Percentiles rank a stretch among this genome's conserved stretches.
phyloP scores from a whole-genome alignment of 805 yeast species.

The Candida boidinii region DNA sequence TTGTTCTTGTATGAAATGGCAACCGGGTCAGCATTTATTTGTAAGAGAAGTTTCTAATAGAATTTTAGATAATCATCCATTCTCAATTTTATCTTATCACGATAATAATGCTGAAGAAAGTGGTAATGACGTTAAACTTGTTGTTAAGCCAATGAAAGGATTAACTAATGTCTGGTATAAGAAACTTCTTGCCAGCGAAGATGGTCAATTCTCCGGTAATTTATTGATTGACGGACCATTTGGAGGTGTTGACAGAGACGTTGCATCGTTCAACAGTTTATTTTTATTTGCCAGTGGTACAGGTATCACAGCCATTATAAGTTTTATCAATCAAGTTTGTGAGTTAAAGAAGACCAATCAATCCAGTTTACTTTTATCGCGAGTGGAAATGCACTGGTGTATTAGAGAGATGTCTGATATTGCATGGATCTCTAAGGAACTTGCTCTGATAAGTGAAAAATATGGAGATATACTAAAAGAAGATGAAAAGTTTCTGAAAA shows the following conservation, averaged over 20 bases:
- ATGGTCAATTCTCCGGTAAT: constrained; percentile 14
- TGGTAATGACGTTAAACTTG: constrained; percentile 28
- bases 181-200: too few relatives aligned
- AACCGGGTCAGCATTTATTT: constrained; percentile 48
- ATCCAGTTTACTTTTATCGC: too few relatives aligned
- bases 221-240: constrained; percentile 49
- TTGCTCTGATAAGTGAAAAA: too few relatives aligned
- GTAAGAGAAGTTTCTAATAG: constrained; percentile 36
- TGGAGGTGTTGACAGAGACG: constrained; percentile 43
- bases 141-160: constrained; percentile 39
- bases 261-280: constrained; percentile 34
- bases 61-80: constrained; percentile 47
- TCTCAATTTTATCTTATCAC: constrained; percentile 39
- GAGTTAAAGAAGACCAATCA: constrained; percentile 11
- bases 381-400: too few relatives aligned
- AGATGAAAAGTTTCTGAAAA: too few relatives aligned
- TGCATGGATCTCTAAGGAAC: constrained; percentile 30
- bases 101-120: constrained; percentile 8
- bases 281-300: constrained; percentile 38
- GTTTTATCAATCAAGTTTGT: constrained; percentile 26
- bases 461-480: too few relatives aligned
- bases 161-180: constrained; percentile 30
- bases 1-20: constrained; percentile 31
- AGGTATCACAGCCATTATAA: constrained; percentile 42
- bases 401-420: too few relatives aligned